Evolutionary conservation across 768 basidiomycete species (phyloP).

Genomic region (Tulasnella sp.): DNA sequence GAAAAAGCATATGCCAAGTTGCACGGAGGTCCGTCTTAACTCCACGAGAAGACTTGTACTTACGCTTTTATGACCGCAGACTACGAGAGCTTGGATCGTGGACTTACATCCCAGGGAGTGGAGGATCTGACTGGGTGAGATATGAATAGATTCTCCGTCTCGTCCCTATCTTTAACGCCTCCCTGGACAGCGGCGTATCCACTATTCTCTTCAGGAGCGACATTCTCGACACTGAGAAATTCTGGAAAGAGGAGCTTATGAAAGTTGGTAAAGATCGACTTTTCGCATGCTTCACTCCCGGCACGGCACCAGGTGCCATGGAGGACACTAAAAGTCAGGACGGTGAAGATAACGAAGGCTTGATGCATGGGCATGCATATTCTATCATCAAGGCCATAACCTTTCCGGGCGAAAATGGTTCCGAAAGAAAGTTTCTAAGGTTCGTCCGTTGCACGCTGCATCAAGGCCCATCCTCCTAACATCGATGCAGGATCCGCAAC

Average conservation of each 20-base stretch:
- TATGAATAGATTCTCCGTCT: background rate
- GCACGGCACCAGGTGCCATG: slow-evolving; percentile 26
- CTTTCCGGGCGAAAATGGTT: slow-evolving; percentile 16
- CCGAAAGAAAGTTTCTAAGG: slow-evolving; percentile 37
- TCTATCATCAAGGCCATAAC: slow-evolving; percentile 33
- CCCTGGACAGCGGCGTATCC: slow-evolving; percentile 1
- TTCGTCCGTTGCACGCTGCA: background rate
- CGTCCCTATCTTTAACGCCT: background rate
- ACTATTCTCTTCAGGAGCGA: slow-evolving; percentile 25
- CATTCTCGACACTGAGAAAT: slow-evolving; percentile 38
- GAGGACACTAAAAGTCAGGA: slow-evolving; percentile 35
- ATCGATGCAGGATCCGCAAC: slow-evolving; percentile 38
- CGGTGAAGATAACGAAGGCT: slow-evolving; percentile 4
- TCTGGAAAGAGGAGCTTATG: slow-evolving; percentile 46
- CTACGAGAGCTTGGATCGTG: slow-evolving; percentile 34
- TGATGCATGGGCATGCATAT: slow-evolving; percentile 31
- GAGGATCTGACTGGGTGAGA: slow-evolving; percentile 47
- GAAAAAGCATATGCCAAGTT: slow-evolving; percentile 51
- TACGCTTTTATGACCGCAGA: slow-evolving; percentile 17
- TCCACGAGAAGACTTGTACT: background rate
- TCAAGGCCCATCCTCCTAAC: background rate
- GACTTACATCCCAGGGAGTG: slow-evolving; percentile 37
- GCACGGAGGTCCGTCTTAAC: slow-evolving; percentile 27
- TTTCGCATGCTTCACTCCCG: slow-evolving; percentile 38
- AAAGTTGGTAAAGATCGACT: slow-evolving; percentile 38